These are phyloP conservation scores for Xylariaceae sp. DNA, from an alignment of 2,329 filamentous ascomycete species.

Conservation along the genomic window DNA sequence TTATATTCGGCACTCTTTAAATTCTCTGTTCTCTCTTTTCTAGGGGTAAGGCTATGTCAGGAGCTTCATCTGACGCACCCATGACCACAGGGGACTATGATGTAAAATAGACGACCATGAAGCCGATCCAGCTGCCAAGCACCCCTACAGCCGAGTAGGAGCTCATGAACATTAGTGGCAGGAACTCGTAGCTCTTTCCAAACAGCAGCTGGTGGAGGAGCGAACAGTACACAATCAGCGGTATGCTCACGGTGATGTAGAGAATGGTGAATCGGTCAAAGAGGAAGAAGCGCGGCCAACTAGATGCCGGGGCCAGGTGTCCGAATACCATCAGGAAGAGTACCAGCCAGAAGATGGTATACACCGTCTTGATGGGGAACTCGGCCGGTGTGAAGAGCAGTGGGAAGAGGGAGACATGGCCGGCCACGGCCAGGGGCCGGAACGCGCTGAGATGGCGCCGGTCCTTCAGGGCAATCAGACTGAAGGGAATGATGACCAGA, in stretches of 20 bases:
- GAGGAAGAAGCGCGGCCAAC: conserved; percentile 73
- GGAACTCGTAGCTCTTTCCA: conserved; percentile 74
- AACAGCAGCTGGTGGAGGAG: conserved; percentile 77
- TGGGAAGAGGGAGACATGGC: conserved; percentile 92
- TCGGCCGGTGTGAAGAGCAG: conserved; percentile 86
- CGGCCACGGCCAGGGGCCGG: conserved; percentile 81
- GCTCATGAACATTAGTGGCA: conserved; percentile 96
- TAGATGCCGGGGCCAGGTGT: conserved; percentile 74
- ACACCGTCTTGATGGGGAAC: conserved; percentile 88
- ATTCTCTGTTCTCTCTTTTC: neutral
- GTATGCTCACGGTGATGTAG: conserved; percentile 85
- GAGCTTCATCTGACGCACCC: too few species aligned
- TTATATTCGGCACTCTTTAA: too few species aligned
- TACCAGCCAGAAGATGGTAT: conserved; percentile 87
- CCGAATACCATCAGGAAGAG: conserved; percentile 83
- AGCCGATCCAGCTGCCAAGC: conserved; percentile 89
- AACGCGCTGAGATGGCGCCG: conserved; percentile 88
- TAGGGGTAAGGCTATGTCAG: too few species aligned
- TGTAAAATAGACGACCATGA: conserved; percentile 83
- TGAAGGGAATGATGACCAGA: conserved; percentile 91
- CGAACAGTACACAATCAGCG: conserved; percentile 82
- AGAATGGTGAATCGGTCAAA: conserved; percentile 84
- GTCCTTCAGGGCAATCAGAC: conserved; percentile 81
- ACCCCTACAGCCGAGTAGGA: conserved; percentile 92
- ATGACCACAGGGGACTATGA: conserved; percentile 35